Conservation (phyloP, 148 eudicot genomes). For the Simmondsia chinensis region DNA sequence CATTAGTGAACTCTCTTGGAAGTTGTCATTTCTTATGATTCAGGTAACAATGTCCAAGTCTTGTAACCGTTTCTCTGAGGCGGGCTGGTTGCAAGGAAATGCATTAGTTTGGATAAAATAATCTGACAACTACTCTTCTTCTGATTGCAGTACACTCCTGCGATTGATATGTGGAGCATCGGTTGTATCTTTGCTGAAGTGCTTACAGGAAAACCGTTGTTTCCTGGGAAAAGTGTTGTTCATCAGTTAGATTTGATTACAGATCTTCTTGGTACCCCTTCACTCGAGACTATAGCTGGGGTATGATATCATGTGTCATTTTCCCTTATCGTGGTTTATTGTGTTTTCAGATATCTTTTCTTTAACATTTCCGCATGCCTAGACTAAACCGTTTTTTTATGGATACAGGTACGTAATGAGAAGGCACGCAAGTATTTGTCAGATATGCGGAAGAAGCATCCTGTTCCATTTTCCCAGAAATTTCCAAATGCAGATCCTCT, state of each 20-base stretch:
- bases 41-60: slow-evolving; percentile 53
- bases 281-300: slow-evolving; percentile 63
- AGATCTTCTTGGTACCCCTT: slow-evolving; percentile 89
- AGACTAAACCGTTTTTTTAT: background rate
- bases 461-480: slow-evolving; percentile 51
- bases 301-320: slow-evolving; percentile 27
- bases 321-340: background rate
- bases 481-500: slow-evolving; percentile 58
- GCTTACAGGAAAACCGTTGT: slow-evolving; percentile 74
- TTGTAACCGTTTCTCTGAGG: slow-evolving; percentile 15
- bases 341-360: too few species aligned
- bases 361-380: too few species aligned
- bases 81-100: slow-evolving; percentile 14
- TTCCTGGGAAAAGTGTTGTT: slow-evolving; percentile 92
- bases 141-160: slow-evolving; percentile 88
- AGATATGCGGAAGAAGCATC: slow-evolving; percentile 59
- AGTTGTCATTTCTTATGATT: slow-evolving; percentile 41
- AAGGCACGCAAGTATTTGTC: slow-evolving; percentile 71
- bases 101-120: background rate
- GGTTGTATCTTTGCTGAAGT: slow-evolving; percentile 98
- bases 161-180: slow-evolving; percentile 93
- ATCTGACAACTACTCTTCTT: slow-evolving; percentile 7
- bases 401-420: slow-evolving; percentile 64
- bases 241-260: slow-evolving; percentile 92
- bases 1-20: slow-evolving; percentile 68